These are phyloP conservation scores for Senecio squalidus DNA, from an alignment of 140 eudicot genomes.

Conservation along the genomic window DNA sequence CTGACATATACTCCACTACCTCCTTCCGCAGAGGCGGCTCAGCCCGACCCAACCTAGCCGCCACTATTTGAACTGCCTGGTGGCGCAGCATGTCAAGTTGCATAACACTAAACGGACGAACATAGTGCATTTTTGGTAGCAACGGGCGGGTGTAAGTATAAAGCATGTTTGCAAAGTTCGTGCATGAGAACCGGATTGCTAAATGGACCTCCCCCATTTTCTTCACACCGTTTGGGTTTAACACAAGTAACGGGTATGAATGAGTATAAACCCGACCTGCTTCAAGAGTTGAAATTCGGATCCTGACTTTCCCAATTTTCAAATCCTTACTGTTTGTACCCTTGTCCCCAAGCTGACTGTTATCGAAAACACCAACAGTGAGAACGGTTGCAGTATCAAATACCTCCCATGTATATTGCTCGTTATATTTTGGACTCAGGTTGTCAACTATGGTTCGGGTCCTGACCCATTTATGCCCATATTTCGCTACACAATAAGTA, in stretches of 20 bases:
- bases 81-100: conserved; percentile 84
- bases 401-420: conserved; percentile 93
- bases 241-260: conserved; percentile 72
- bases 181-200: conserved; percentile 80
- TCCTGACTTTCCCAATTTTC: conserved; percentile 72
- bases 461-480: conserved; percentile 84
- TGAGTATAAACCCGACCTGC: conserved; percentile 86
- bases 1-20: conserved; percentile 91
- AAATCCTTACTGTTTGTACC: conserved; percentile 55
- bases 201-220: conserved; percentile 91
- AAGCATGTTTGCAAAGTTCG: conserved; percentile 76
- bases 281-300: conserved; percentile 83
- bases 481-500: conserved; percentile 86
- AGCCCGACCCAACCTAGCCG: conserved; percentile 69
- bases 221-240: conserved; percentile 79
- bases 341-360: conserved; percentile 66
- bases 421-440: conserved; percentile 68
- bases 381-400: conserved; percentile 88
- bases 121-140: conserved; percentile 80
- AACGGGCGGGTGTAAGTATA: conserved; percentile 66
- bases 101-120: conserved; percentile 73
- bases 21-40: conserved; percentile 83
- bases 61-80: conserved; percentile 78
- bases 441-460: conserved; percentile 80
- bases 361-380: conserved; percentile 78